Conservation (phyloP, 2,329 filamentous ascomycete species). For the Claviceps humidiphila region DNA sequence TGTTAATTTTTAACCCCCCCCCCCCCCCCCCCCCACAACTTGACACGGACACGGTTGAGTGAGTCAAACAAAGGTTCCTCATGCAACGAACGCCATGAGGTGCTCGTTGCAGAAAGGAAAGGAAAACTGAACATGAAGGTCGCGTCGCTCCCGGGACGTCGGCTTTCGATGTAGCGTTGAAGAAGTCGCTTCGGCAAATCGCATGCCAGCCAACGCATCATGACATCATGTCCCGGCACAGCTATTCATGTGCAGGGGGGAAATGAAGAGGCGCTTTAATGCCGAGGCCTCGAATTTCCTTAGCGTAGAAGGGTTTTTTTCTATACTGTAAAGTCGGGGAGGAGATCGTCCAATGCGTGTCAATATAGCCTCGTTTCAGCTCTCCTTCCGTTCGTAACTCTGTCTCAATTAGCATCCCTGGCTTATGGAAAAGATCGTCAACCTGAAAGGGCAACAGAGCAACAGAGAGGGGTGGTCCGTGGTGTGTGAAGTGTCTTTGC, state of each 20-base stretch:
- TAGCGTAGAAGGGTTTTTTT: not conserved
- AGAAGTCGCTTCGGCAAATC: too few relatives aligned
- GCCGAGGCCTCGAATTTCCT: not conserved
- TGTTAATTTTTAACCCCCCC: too few relatives aligned
- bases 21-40: too few relatives aligned
- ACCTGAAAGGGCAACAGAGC: not conserved
- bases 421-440: not conserved
- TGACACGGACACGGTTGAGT: not conserved
- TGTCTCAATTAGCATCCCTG: constrained; percentile 8
- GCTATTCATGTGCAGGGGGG: not conserved
- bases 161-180: too few relatives aligned
- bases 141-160: not conserved
- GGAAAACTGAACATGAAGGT: not conserved
- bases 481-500: not conserved
- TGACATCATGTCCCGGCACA: not conserved
- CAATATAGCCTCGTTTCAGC: constrained; percentile 1
- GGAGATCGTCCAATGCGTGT: not conserved
- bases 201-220: too few relatives aligned
- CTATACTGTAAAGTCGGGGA: not conserved
- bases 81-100: not conserved
- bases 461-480: not conserved
- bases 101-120: not conserved
- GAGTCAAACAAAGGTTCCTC: not conserved
- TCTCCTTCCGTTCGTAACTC: constrained; percentile 3
- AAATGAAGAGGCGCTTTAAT: not conserved